phyloP scores from a whole-genome alignment of 2,329 filamentous ascomycete genomes.

The Dactylellina haptotyla region DNA sequence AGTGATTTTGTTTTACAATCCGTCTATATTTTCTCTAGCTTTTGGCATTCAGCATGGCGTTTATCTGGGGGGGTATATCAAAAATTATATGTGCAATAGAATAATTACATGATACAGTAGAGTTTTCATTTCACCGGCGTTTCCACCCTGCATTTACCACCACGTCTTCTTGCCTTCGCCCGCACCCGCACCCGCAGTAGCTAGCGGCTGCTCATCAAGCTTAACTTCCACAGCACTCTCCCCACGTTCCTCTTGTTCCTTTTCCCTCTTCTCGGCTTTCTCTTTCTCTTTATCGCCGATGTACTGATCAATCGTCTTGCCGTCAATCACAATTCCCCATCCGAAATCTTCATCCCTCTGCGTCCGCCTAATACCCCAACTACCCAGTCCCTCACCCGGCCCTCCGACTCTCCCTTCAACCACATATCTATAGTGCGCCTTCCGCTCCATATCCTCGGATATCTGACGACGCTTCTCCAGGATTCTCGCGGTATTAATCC shows the following conservation, averaged over 20 bases:
- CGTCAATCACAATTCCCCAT: constrained; percentile 51
- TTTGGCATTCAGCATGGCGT: constrained; percentile 47
- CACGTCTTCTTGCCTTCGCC: constrained; percentile 50
- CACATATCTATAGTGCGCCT: constrained; percentile 46
- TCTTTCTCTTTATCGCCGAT: constrained; percentile 40
- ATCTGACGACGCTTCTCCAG: constrained; percentile 51
- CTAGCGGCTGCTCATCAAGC: constrained; percentile 44
- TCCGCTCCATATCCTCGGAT: constrained; percentile 51
- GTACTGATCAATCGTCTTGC: constrained; percentile 48
- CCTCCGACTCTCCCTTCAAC: constrained; percentile 41
- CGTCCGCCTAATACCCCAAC: constrained; percentile 45
- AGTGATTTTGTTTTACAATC: neutral
- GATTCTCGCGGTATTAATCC: constrained; percentile 47
- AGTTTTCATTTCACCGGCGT: constrained; percentile 3
- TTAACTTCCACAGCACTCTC: constrained; percentile 17
- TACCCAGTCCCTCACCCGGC: constrained; percentile 36
- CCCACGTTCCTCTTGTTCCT: constrained; percentile 5
- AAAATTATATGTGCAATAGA: constrained; percentile 53
- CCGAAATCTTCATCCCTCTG: constrained; percentile 49
- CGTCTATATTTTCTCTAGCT: neutral
- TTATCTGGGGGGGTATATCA: constrained; percentile 42
- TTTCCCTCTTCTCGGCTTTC: constrained; percentile 33
- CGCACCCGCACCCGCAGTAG: constrained; percentile 16
- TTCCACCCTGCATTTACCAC: constrained; percentile 16
- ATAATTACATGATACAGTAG: constrained; percentile 44